These are phyloP conservation scores for Acanthamoeba lenticulata DNA, from an alignment of 208 protist species.

Conservation along the genomic window DNA sequence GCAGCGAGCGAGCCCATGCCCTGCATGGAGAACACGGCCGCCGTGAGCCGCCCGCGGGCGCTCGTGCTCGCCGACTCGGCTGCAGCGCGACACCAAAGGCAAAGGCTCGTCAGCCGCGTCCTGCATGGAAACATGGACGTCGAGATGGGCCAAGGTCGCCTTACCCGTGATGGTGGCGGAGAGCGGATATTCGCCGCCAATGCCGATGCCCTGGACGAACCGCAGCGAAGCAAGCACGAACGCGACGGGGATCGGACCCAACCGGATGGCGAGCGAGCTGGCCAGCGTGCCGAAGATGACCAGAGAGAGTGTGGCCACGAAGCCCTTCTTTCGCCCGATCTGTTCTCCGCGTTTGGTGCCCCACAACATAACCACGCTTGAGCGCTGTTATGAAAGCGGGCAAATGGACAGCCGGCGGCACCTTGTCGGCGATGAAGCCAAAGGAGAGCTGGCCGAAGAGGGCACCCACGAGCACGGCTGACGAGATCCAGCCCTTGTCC, in stretches of 20 bases:
- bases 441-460: constrained; percentile 78
- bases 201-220: constrained; percentile 79
- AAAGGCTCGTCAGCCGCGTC: no score
- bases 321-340: constrained; percentile 69
- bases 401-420: neutral
- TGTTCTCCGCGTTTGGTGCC: neutral
- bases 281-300: constrained; percentile 73
- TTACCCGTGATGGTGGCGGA: constrained; percentile 75
- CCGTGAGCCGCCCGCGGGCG: constrained; percentile 68
- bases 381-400: neutral
- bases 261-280: neutral
- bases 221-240: constrained; percentile 71
- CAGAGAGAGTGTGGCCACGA: constrained; percentile 70
- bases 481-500: neutral
- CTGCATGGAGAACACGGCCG: constrained; percentile 83
- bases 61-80: constrained; percentile 63
- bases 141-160: no score
- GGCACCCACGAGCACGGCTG: constrained; percentile 68
- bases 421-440: constrained; percentile 78
- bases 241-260: constrained; percentile 52
- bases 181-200: constrained; percentile 86
- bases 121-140: no score
- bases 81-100: neutral
- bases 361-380: no score
- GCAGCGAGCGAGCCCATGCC: constrained; percentile 75